phyloP scores from a whole-genome alignment of 176 grass and related monocot genomes.

The Typha latifolia region DNA sequence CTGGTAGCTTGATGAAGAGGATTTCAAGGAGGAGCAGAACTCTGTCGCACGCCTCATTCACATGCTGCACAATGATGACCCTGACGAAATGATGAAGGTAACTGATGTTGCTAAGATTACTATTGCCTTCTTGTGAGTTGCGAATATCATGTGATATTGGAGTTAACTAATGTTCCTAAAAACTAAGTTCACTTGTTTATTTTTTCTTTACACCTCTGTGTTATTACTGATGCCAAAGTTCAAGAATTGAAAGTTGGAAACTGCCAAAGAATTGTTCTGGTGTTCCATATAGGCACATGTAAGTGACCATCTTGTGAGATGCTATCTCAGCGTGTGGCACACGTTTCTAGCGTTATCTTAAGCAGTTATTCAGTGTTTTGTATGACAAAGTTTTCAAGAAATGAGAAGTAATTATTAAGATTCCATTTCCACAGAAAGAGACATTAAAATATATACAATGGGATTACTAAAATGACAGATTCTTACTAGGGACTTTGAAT shows the following conservation, averaged over 20 bases:
- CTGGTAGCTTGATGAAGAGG: constrained; percentile 84
- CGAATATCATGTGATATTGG: background rate
- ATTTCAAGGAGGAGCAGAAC: constrained; percentile 98
- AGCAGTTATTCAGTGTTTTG: no score
- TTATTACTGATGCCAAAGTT: background rate
- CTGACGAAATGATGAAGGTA: constrained; percentile 98
- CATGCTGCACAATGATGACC: constrained; percentile 94
- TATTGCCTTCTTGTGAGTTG: constrained; percentile 6
- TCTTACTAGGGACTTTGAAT: no score
- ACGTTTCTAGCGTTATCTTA: no score
- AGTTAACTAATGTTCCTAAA: constrained; percentile 20
- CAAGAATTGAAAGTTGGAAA: background rate
- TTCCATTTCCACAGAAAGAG: no score
- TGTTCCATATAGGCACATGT: background rate
- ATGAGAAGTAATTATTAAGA: no score
- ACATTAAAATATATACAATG: no score
- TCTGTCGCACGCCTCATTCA: constrained; percentile 95
- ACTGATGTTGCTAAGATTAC: constrained; percentile 2
- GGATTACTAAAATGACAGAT: no score
- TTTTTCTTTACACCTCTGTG: constrained; percentile 1
- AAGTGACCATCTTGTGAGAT: background rate
- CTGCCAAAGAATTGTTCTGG: background rate
- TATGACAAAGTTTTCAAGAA: no score
- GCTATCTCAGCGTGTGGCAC: background rate
- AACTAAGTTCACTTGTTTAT: constrained; percentile 6